These are phyloP conservation scores for Sechiopsis laciniata DNA, from an alignment of 306 rosid species.

Conservation along the genomic window DNA sequence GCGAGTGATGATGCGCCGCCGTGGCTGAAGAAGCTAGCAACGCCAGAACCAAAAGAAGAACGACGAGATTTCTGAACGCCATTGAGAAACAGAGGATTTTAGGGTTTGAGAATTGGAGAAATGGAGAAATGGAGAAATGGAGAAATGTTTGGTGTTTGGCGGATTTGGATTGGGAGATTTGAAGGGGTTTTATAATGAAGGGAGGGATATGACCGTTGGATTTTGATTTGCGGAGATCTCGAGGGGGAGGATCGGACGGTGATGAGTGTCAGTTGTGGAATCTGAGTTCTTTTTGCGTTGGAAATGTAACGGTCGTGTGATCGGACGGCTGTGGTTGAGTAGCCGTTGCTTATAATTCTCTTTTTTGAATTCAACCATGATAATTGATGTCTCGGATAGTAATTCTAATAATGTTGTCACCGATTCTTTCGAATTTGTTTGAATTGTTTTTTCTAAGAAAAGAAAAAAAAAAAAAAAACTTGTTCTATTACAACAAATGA, in stretches of 20 bases:
- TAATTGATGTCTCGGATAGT: no score
- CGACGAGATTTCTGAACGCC: not conserved
- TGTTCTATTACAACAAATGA: no score
- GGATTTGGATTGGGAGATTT: not conserved
- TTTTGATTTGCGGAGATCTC: not conserved
- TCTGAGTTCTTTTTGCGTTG: not conserved
- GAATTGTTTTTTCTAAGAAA: no score
- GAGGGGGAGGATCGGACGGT: not conserved
- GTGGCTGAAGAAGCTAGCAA: constrained; percentile 5
- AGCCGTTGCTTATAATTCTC: not conserved
- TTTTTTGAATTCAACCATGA: no score
- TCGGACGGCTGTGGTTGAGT: not conserved
- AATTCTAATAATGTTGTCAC: no score
- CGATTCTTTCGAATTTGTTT: no score
- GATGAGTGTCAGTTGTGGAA: not conserved
- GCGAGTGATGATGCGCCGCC: not conserved
- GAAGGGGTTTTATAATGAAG: not conserved
- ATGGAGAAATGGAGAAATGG: not conserved
- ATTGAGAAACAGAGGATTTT: not conserved
- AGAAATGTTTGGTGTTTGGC: not conserved
- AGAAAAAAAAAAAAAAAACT: no score
- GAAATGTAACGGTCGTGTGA: constrained; percentile 6
- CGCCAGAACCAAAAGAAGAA: not conserved
- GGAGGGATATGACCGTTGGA: not conserved
- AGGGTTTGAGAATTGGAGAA: not conserved